Percentiles rank a stretch among this genome's conserved stretches.
These are phyloP conservation scores for Hypoxylon sp. DNA, from an alignment of 2,329 filamentous ascomycete genomes.

Conservation along the genomic window DNA sequence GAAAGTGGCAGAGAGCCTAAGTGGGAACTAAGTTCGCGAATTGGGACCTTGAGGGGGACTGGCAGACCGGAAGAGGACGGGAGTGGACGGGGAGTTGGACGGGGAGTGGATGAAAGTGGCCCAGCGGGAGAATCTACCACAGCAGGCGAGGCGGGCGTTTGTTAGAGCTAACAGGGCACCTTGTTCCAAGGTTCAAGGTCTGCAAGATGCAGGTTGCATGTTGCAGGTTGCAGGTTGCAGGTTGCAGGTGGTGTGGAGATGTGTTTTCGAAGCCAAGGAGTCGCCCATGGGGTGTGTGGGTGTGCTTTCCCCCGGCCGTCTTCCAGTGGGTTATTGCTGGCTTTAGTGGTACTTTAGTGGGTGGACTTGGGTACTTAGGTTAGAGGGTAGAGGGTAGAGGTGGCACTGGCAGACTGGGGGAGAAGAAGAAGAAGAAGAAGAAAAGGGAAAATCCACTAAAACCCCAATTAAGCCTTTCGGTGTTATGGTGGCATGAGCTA, in stretches of 20 bases:
- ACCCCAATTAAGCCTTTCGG: conserved; percentile 22
- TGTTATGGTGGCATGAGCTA: conserved; percentile 43
- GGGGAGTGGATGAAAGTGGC: conserved; percentile 17
- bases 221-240: too few species aligned
- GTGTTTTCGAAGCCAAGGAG: not conserved
- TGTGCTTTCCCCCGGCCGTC: not conserved
- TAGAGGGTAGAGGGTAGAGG: conserved; percentile 28
- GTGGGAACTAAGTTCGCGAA: conserved; percentile 40
- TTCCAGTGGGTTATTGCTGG: not conserved
- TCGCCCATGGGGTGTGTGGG: not conserved
- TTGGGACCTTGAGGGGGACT: conserved; percentile 30
- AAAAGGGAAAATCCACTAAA: conserved; percentile 37
- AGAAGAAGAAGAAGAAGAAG: not conserved
- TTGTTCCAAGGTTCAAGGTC: not conserved
- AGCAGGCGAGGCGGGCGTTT: conserved; percentile 9
- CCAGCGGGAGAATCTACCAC: conserved; percentile 39
- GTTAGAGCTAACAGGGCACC: not conserved
- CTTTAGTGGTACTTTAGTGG: not conserved
- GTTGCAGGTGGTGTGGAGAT: conserved; percentile 34
- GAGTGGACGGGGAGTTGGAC: conserved; percentile 34
- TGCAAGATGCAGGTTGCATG: not conserved
- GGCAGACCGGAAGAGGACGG: conserved; percentile 31
- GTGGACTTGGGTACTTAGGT: not conserved
- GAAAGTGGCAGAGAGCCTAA: conserved; percentile 34
- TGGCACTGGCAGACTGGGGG: conserved; percentile 34